Conservation (phyloP, 2,329 filamentous ascomycete genomes). For the Penicillium sp. region DNA sequence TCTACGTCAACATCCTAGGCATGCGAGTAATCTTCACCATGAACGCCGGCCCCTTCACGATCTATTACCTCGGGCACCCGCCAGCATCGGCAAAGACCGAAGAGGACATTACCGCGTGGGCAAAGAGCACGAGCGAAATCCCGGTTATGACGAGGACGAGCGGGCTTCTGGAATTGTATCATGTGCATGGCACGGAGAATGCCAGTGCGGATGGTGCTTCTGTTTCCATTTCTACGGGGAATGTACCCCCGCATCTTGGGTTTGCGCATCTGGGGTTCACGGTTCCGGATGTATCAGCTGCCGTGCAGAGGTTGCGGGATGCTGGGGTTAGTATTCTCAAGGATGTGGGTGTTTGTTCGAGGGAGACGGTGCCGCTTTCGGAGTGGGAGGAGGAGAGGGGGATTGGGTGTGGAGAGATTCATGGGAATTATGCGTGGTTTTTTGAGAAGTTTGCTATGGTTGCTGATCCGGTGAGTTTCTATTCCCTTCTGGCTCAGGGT, state of each 20-base stretch:
- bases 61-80: constrained; percentile 36
- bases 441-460: constrained; percentile 34
- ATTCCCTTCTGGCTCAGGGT: neutral
- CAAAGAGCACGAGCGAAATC: constrained; percentile 21
- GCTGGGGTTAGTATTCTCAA: constrained; percentile 30
- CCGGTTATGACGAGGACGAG: constrained; percentile 24
- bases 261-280: constrained; percentile 35
- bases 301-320: constrained; percentile 24
- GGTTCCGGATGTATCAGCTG: constrained; percentile 29
- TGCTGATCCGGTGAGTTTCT: constrained; percentile 31
- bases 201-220: neutral
- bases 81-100: constrained; percentile 20
- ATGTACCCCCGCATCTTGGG: constrained; percentile 29
- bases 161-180: constrained; percentile 32
- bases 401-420: constrained; percentile 27
- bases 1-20: constrained; percentile 34
- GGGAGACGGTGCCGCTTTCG: constrained; percentile 27
- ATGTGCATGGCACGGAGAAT: constrained; percentile 31
- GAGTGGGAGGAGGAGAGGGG: constrained; percentile 30
- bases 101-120: constrained; percentile 25
- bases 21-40: constrained; percentile 36
- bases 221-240: constrained; percentile 24
- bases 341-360: constrained; percentile 25
- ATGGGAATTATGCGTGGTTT: constrained; percentile 28
- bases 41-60: constrained; percentile 34